phyloP scores from a whole-genome alignment of 139 green algal genomes.

The Chlamydomonas sp. region DNA sequence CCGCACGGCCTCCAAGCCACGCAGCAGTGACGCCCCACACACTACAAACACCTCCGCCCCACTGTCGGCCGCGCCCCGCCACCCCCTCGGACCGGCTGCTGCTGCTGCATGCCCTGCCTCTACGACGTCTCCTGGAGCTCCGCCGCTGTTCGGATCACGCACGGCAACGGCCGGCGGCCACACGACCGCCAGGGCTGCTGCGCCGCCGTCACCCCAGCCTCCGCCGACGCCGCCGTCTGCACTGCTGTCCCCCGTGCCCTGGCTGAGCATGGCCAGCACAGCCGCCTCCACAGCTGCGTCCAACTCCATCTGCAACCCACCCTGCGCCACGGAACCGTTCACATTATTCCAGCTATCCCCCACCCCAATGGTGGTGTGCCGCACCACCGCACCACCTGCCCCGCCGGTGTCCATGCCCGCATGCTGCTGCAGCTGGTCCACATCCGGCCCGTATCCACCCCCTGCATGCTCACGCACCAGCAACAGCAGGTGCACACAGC shows the following conservation, averaged over 20 bases:
- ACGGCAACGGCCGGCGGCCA: not conserved
- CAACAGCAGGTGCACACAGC: constrained; percentile 21
- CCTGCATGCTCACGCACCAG: not conserved
- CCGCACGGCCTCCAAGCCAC: not conserved
- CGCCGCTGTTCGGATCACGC: not conserved
- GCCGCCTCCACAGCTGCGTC: too few relatives aligned
- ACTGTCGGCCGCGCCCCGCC: not conserved
- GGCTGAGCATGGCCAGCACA: not conserved
- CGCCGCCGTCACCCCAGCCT: not conserved
- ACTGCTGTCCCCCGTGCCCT: not conserved
- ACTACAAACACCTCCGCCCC: not conserved
- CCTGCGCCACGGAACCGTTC: too few relatives aligned
- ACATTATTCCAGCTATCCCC: too few relatives aligned
- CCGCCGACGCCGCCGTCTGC: not conserved
- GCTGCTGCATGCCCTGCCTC: not conserved
- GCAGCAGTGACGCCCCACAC: not conserved
- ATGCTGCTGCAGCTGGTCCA: too few relatives aligned
- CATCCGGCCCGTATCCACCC: too few relatives aligned
- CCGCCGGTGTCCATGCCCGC: too few relatives aligned
- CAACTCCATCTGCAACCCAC: too few relatives aligned
- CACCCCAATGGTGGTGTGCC: too few relatives aligned
- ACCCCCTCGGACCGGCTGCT: too few relatives aligned
- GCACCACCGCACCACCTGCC: too few relatives aligned
- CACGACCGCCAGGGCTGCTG: not conserved
- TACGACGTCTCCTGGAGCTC: not conserved